Evolutionary conservation across 768 basidiomycete species (phyloP).

Genomic region (Psilocybe cubensis): DNA sequence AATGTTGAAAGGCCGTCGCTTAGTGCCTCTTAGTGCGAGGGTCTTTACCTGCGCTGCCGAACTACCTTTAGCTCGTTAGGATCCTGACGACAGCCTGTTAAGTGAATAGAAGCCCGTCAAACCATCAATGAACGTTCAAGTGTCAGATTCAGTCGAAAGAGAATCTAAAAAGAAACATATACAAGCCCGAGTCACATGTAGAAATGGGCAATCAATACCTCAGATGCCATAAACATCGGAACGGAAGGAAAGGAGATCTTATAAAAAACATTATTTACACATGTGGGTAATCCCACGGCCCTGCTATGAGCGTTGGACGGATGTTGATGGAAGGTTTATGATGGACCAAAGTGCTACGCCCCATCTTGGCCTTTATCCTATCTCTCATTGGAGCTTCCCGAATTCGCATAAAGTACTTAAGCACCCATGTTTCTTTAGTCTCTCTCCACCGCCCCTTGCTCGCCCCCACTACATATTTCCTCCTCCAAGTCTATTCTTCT

Average conservation of each 20-base stretch:
- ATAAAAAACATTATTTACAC: conserved; percentile 25
- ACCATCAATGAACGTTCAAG: conserved; percentile 1
- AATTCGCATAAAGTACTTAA: conserved; percentile 26
- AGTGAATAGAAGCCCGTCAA: background rate
- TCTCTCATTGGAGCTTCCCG: conserved; percentile 24
- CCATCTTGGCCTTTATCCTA: conserved; percentile 21
- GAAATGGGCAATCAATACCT: conserved; percentile 13
- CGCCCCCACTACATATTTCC: conserved; percentile 16
- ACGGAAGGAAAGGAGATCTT: conserved; percentile 27
- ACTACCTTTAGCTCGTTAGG: background rate
- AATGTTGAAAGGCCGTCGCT: background rate
- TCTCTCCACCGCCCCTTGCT: conserved; percentile 19
- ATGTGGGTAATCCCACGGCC: conserved; percentile 40
- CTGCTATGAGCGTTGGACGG: conserved; percentile 30
- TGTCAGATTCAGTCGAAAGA: background rate
- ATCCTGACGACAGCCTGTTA: background rate
- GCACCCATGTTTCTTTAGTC: conserved; percentile 20
- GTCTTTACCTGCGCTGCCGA: background rate
- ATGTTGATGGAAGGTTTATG: conserved; percentile 17
- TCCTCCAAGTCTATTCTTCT: background rate
- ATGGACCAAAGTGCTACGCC: conserved; percentile 15
- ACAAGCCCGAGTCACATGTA: conserved; percentile 34
- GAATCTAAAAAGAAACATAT: background rate
- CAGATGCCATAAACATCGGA: conserved; percentile 38
- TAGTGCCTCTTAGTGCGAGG: background rate